Conservation (phyloP, 176 grass and related monocot species). For the Tillandsia fasciculata region DNA sequence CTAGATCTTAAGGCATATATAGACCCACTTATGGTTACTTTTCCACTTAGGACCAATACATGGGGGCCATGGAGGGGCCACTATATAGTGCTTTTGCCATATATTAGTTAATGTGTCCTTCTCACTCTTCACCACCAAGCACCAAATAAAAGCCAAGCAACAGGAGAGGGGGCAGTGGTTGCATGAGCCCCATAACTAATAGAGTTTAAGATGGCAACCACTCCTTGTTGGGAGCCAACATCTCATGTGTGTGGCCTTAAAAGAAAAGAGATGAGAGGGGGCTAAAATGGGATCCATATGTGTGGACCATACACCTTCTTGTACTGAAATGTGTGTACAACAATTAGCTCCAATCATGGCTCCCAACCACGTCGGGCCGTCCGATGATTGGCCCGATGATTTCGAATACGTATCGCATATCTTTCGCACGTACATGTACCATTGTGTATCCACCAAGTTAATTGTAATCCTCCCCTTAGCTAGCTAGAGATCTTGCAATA, state of each 20-base stretch:
- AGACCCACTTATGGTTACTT: constrained; percentile 19
- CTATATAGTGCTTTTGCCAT: constrained; percentile 4
- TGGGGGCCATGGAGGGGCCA: constrained; percentile 10
- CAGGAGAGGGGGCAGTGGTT: constrained; percentile 6
- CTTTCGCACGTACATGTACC: background rate
- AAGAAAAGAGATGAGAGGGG: constrained; percentile 9
- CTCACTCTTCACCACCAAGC: constrained; percentile 5
- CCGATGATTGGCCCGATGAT: constrained; percentile 2
- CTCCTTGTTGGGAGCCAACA: constrained; percentile 22
- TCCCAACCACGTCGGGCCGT: too few species aligned
- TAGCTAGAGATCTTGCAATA: too few species aligned
- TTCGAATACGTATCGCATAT: constrained; percentile 1
- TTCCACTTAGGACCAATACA: constrained; percentile 29
- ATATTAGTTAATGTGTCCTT: constrained; percentile 4
- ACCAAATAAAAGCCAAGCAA: constrained; percentile 24
- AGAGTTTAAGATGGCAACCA: constrained; percentile 20
- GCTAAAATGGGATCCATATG: background rate
- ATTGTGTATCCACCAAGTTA: too few species aligned
- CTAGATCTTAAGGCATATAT: constrained; percentile 3
- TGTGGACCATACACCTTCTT: constrained; percentile 5
- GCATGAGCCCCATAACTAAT: constrained; percentile 12
- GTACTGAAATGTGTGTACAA: background rate
- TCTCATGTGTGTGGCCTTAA: constrained; percentile 33
- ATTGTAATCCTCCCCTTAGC: too few species aligned
- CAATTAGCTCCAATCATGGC: too few species aligned